phyloP scores from a whole-genome alignment of 202 grass and related monocot genomes.

The Dendrocalamus latiflorus region DNA sequence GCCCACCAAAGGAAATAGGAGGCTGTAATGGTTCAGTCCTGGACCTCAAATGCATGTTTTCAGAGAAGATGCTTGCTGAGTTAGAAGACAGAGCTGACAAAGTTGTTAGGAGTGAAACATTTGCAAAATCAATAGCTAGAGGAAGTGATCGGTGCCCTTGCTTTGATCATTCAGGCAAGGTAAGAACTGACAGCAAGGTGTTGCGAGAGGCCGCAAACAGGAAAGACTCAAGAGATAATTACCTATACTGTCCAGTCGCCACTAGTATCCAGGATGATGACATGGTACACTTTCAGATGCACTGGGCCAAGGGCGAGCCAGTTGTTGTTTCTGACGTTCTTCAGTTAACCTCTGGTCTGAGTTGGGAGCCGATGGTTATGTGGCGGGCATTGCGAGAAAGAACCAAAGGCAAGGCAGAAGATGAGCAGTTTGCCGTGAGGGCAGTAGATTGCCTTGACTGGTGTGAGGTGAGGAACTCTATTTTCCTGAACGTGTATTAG shows the following conservation, averaged over 20 bases:
- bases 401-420: constrained; percentile 25
- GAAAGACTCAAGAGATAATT: constrained; percentile 58
- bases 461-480: constrained; percentile 53
- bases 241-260: constrained; percentile 59
- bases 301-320: constrained; percentile 73
- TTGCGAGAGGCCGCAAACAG: constrained; percentile 47
- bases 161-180: constrained; percentile 12
- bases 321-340: constrained; percentile 66
- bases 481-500: neutral
- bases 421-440: constrained; percentile 56
- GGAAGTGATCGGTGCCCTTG: constrained; percentile 33
- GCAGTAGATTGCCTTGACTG: constrained; percentile 78
- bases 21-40: constrained; percentile 49
- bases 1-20: constrained; percentile 58
- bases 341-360: constrained; percentile 59
- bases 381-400: constrained; percentile 76
- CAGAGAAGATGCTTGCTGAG: constrained; percentile 41
- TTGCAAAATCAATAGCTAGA: neutral
- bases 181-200: neutral
- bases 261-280: constrained; percentile 44
- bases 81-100: constrained; percentile 46
- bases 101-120: constrained; percentile 24
- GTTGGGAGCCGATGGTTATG: constrained; percentile 89
- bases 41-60: constrained; percentile 61
- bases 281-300: constrained; percentile 61